phyloP scores from a whole-genome alignment of 805 yeast genomes.

The Candida palmyrensis region DNA sequence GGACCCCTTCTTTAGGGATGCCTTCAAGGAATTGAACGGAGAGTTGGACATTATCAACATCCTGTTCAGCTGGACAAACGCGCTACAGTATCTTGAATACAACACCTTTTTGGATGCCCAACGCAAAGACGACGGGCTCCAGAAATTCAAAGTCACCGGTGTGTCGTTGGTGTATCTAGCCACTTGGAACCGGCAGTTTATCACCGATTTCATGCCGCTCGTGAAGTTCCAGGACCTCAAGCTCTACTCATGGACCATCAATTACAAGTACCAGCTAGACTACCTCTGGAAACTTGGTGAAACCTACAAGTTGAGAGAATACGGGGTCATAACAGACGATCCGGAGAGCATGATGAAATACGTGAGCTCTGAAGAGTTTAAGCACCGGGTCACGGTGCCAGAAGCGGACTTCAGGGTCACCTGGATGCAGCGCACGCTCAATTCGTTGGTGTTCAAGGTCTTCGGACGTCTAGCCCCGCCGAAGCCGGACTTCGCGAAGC shows the following conservation, averaged over 20 bases:
- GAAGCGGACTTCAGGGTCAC: too few species aligned
- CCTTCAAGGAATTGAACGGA: constrained; percentile 10
- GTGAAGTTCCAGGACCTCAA: constrained; percentile 24
- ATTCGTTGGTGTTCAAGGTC: too few species aligned
- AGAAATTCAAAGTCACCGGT: constrained; percentile 26
- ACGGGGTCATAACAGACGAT: constrained; percentile 31
- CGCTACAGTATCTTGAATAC: constrained; percentile 28
- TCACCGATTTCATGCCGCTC: constrained; percentile 33
- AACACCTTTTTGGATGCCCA: constrained; percentile 27
- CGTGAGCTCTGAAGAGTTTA: not conserved
- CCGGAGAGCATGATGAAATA: constrained; percentile 29
- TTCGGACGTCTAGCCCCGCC: too few species aligned
- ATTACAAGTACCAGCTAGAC: constrained; percentile 28
- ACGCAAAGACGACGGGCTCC: constrained; percentile 10
- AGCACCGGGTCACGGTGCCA: too few species aligned
- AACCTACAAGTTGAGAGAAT: constrained; percentile 20
- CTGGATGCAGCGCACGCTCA: too few species aligned
- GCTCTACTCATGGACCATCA: constrained; percentile 37
- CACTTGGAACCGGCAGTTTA: constrained; percentile 33
- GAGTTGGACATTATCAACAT: constrained; percentile 22
- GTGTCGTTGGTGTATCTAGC: constrained; percentile 31
- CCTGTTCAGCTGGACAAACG: constrained; percentile 27
- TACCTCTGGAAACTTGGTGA: constrained; percentile 24
- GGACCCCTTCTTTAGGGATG: constrained; percentile 26
- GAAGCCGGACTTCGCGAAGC: constrained; percentile 11